Conservation (phyloP, 495 filamentous ascomycete species). For the Penicillium soppii region DNA sequence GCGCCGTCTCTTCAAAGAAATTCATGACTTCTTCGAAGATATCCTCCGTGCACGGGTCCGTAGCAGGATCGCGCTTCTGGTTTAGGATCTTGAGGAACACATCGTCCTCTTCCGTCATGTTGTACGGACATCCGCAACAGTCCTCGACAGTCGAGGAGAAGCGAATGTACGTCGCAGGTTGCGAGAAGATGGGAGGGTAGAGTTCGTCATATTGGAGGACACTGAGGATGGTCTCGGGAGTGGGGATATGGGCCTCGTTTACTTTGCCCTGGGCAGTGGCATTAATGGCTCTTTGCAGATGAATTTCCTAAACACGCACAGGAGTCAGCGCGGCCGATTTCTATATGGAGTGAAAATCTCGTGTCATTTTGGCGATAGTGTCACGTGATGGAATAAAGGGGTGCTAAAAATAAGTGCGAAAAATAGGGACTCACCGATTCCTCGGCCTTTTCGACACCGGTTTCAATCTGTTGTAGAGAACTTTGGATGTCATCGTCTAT, state of each 20-base stretch:
- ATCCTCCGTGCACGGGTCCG: conserved; percentile 72
- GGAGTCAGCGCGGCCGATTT: conserved; percentile 9
- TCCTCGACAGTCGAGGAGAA: conserved; percentile 98
- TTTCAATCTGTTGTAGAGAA: conserved; percentile 78
- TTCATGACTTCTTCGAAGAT: conserved; percentile 94
- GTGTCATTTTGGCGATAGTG: conserved; percentile 31
- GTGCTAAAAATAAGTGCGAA: conserved; percentile 37
- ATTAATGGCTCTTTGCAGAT: conserved; percentile 91
- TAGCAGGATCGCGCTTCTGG: conserved; percentile 59
- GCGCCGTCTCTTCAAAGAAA: conserved; percentile 85
- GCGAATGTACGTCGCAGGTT: conserved; percentile 91
- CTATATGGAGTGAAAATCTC: conserved; percentile 28
- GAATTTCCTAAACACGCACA: conserved; percentile 75
- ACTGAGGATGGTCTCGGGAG: conserved; percentile 75
- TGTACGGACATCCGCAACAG: conserved; percentile 80
- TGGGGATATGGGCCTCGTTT: conserved; percentile 76
- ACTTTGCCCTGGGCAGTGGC: conserved; percentile 73
- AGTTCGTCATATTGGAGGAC: conserved; percentile 81
- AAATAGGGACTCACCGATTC: conserved; percentile 78
- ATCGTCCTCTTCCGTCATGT: conserved; percentile 89
- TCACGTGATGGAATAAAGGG: conserved; percentile 57
- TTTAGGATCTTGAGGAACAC: conserved; percentile 82
- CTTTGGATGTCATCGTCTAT: conserved; percentile 66
- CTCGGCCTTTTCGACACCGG: conserved; percentile 93
- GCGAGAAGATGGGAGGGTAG: conserved; percentile 74